Evolutionary conservation across 768 basidiomycete species (phyloP).

Genomic region (Saitozyma sp.): DNA sequence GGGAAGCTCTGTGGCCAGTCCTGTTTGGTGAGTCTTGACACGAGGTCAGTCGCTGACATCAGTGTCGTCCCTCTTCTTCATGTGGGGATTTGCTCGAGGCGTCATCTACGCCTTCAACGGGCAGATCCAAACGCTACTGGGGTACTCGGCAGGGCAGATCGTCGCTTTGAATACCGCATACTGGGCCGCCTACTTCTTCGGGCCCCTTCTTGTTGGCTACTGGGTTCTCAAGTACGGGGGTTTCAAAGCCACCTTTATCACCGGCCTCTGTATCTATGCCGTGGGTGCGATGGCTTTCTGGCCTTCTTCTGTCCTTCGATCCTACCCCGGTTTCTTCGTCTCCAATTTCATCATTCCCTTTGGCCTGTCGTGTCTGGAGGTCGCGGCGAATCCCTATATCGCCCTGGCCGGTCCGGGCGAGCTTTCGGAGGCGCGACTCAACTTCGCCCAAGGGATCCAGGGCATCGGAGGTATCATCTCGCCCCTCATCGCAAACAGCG

Average conservation of each 20-base stretch:
- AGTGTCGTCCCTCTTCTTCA: conserved; percentile 46
- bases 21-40: conserved; percentile 34
- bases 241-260: conserved; percentile 48
- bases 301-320: conserved; percentile 42
- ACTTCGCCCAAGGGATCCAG: conserved; percentile 50
- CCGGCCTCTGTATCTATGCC: conserved; percentile 45
- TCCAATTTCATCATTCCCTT: conserved; percentile 45
- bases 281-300: conserved; percentile 49
- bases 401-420: conserved; percentile 48
- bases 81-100: conserved; percentile 51
- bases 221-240: conserved; percentile 35
- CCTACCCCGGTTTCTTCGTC: conserved; percentile 45
- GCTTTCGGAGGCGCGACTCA: conserved; percentile 41
- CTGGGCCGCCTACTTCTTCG: conserved; percentile 43
- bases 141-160: conserved; percentile 25
- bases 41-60: not conserved
- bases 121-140: conserved; percentile 33
- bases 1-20: conserved; percentile 43
- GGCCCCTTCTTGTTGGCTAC: conserved; percentile 40
- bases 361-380: conserved; percentile 43
- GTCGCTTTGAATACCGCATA: conserved; percentile 44
- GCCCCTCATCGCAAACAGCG: conserved; percentile 37
- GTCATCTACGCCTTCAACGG: conserved; percentile 45
- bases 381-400: conserved; percentile 50
- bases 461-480: conserved; percentile 36